Base-by-base conservation (phyloP, 2,329 filamentous ascomycete species). In the Ceratocystis eucalypticola region DNA sequence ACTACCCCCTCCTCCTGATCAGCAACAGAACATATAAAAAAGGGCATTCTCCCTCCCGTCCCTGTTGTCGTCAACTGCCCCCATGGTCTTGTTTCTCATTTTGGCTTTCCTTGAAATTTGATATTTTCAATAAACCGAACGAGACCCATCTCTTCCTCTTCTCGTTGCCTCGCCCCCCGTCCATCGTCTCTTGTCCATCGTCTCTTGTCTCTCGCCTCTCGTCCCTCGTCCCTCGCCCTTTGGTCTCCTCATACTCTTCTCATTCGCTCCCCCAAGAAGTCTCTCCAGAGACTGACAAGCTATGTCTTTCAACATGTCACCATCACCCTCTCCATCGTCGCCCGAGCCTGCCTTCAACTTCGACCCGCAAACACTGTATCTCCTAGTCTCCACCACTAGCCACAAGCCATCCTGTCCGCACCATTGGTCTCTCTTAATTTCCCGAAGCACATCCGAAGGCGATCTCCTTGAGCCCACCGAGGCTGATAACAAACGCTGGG, bases 311-410 rank as follows among this genome's bases (percentile, higher is more conserved):
- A 37, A 41, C 17, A 65, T 65, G 63, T 65, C 48, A 41, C 63
- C 63, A 44, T 50, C 63, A n/a, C 63, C 63, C n/a, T 45, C 63
- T 20, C 63, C 63, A 33, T 65, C 63, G 44, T 33, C 33, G 17
- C 20, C 33, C 17, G 22, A 48, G n/a, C 37, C 63, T 3, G 48
- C 30, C 30, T 55, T 55, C 63, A 65, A 65, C 17, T 55, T 65
- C n/a, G 63, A 65, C n/a, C 63, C 63, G 33, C 63, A 50, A 44
- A 57, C 37, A 17, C 22, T 65, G 48, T 65, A 65, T 20, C 48
- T 65, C 30, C 50, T 65, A 4, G 63, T 65, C n/a, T 55, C 63
- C 15, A 20, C 37, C 30, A 37, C 61, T 28, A 25, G 41, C 22
- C 61, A 25, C n/a, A n/a, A 28, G 10, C 37, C 37, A 17, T 15